Conservation (phyloP, 306 rosid species). For the Pterocarpus santalinus region DNA sequence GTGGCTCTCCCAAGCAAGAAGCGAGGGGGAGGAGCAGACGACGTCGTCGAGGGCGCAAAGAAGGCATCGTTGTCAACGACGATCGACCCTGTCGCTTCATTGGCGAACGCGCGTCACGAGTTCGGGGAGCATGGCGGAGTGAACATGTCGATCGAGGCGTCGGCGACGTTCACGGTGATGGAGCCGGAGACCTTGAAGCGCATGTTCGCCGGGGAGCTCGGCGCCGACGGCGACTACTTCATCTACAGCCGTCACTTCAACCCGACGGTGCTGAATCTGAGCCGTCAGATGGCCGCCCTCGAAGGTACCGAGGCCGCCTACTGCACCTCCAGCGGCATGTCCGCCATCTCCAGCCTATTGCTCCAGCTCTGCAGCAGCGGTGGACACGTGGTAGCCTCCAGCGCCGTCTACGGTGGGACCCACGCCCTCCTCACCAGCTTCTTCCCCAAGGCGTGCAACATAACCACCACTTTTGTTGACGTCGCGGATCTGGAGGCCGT, state of each 20-base stretch:
- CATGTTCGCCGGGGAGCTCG: slow-evolving; percentile 85
- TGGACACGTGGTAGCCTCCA: slow-evolving; percentile 66
- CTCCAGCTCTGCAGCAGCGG: slow-evolving; percentile 74
- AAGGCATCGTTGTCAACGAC: slow-evolving; percentile 39
- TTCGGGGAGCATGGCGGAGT: slow-evolving; percentile 94
- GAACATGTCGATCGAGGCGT: slow-evolving; percentile 93
- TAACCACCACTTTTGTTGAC: slow-evolving; percentile 73
- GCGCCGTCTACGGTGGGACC: slow-evolving; percentile 75
- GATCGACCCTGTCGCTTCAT: slow-evolving; percentile 72
- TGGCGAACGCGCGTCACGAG: slow-evolving; percentile 78
- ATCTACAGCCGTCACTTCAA: slow-evolving; percentile 93
- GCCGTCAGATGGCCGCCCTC: slow-evolving; percentile 85
- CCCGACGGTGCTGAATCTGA: slow-evolving; percentile 76
- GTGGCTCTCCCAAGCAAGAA: slow-evolving; percentile 44
- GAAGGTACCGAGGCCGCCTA: slow-evolving; percentile 91
- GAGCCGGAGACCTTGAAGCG: slow-evolving; percentile 81
- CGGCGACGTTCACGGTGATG: slow-evolving; percentile 95
- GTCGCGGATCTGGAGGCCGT: slow-evolving; percentile 57
- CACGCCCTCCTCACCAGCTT: slow-evolving; percentile 72
- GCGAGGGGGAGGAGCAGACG: slow-evolving; percentile 44
- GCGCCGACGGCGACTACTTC: slow-evolving; percentile 81
- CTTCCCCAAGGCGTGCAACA: slow-evolving; percentile 62
- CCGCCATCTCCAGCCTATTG: slow-evolving; percentile 69
- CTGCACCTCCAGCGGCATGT: slow-evolving; percentile 89
- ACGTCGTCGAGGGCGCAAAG: slow-evolving; percentile 41